Base-by-base conservation (phyloP, 1,284 basidiomycete species). In the Ustilago vetiveriae region DNA sequence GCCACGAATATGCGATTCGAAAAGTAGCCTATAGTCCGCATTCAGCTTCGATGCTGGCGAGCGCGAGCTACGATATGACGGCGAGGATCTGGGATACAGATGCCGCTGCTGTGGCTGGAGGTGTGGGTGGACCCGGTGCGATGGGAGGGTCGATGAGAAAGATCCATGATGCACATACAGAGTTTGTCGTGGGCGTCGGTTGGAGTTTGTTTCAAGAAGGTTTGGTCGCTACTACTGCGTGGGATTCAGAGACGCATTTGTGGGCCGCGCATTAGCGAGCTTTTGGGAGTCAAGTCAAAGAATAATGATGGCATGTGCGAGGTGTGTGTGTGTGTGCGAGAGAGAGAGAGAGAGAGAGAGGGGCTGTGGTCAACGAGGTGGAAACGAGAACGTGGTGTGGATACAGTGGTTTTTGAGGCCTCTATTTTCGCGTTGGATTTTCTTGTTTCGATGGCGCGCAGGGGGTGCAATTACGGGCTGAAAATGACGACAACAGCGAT, bases 1-100 rank as follows among this genome's bases (percentile, higher is more conserved):
- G 85, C 0, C 85, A 86, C 76, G 78, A 82, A 26, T 84, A 86
- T 49, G 85, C 85, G 0, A 82, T 85, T 19, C 79, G 85, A 16
- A 82, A 83, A 50, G 83, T 87, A 6, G 83, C 83, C 48, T 82
- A 72, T 46, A 78, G 76, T 33, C 85, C 89, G 19, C 88, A 90
- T 81, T 84, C 86, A n/a, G 84, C 89, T 2, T 89, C 92, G 72
- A 76, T 94, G 9, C 83, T 98, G 22, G 90, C 91, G 0, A 90
- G 88, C 47, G 91, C 90, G 19, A 90, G 90, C 68, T 98, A 98
- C 83, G 95, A 98, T 82, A 98, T 98, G 95, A 92, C 92, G 2
- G 93, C 91, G 81, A 85, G 92, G 82, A 85, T 94, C 88, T 97
- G 85, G 83, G 76, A 80, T 40, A 52, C 67, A 8, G 76, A 77